Evolutionary conservation across 2,329 filamentous ascomycete genomes (phyloP).

Genomic region (Colletotrichum sp.): DNA sequence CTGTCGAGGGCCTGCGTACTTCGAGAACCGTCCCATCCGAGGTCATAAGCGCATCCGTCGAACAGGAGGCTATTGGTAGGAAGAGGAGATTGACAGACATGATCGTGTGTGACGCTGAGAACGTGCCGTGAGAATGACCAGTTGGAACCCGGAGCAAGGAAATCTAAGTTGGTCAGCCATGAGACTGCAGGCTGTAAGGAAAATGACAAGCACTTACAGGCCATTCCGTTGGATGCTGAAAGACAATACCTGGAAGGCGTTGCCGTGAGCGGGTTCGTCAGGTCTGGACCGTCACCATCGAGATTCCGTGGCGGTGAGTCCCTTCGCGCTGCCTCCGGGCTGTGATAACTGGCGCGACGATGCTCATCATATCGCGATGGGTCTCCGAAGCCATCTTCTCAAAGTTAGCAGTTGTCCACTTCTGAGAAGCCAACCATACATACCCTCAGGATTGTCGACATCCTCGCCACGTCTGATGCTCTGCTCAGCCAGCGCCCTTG

Average conservation of each 20-base stretch:
- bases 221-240: slow-evolving; percentile 3
- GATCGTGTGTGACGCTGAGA: slow-evolving; percentile 52
- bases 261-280: slow-evolving; percentile 7
- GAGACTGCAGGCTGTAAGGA: not conserved
- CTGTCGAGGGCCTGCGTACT: not conserved
- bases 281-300: not conserved
- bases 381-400: not conserved
- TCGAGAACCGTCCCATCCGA: slow-evolving; percentile 15
- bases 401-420: not conserved
- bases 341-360: not conserved
- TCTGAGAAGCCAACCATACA: not conserved
- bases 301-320: not conserved
- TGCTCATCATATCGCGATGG: not conserved
- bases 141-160: slow-evolving; percentile 60
- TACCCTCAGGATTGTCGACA: not conserved
- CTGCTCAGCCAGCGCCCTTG: not conserved
- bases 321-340: not conserved
- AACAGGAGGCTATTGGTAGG: slow-evolving; percentile 51
- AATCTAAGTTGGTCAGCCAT: slow-evolving; percentile 37
- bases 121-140: slow-evolving; percentile 60
- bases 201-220: not conserved
- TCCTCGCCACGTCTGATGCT: not conserved
- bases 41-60: slow-evolving; percentile 55
- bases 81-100: slow-evolving; percentile 46
- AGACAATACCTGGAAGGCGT: slow-evolving; percentile 2